Percentiles rank a stretch among this genome's conserved stretches.
Conservation (phyloP, 2,329 filamentous ascomycete species). For the Phialocephala subalpina region DNA sequence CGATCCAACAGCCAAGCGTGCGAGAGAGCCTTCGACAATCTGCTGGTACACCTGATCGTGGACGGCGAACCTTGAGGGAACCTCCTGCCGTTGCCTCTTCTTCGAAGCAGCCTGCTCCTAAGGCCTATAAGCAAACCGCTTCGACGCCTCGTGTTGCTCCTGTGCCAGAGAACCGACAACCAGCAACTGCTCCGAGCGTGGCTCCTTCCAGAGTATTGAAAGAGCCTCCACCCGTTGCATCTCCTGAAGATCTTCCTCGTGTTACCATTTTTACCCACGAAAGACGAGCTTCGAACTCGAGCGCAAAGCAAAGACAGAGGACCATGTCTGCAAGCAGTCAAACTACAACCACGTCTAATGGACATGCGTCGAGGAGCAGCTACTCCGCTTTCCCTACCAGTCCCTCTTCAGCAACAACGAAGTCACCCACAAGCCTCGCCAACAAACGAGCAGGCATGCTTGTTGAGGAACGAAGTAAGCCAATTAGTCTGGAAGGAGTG, state of each 20-base stretch:
- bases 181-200: not conserved
- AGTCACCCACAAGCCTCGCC: constrained; percentile 1
- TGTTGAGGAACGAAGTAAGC: constrained; percentile 27
- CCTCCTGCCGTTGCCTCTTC: constrained; percentile 14
- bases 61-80: constrained; percentile 8
- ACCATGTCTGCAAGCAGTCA: constrained; percentile 17
- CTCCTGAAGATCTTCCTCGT: not conserved
- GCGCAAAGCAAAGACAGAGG: constrained; percentile 16
- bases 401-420: not conserved
- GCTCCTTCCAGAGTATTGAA: not conserved
- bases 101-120: not conserved
- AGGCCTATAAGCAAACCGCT: constrained; percentile 6
- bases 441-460: constrained; percentile 24
- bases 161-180: not conserved
- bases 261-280: not conserved
- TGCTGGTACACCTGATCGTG: constrained; percentile 11
- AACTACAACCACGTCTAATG: constrained; percentile 8
- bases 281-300: not conserved
- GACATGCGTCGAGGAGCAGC: constrained; percentile 19
- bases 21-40: constrained; percentile 16
- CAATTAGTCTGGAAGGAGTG: constrained; percentile 35
- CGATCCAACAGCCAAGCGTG: constrained; percentile 17
- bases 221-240: constrained; percentile 9
- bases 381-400: constrained; percentile 25
- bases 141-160: not conserved